These are phyloP conservation scores for Fagus sylvatica DNA, from an alignment of 306 rosid genomes.

Conservation along the genomic window DNA sequence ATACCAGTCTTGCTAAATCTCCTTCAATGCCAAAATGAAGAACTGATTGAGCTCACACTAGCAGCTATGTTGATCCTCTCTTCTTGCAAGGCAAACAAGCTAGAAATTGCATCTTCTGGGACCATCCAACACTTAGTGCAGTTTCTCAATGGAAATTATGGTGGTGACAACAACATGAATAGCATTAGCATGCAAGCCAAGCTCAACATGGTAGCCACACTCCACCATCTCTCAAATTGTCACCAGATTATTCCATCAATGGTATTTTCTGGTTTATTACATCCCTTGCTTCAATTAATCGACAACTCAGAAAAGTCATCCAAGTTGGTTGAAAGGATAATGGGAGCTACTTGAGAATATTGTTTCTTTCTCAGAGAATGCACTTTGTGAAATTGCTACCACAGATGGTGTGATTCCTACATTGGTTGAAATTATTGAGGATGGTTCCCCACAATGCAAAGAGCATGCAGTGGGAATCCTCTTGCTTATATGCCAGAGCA, in stretches of 20 bases:
- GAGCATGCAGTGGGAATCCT: conserved; percentile 70
- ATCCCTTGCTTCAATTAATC: conserved; percentile 49
- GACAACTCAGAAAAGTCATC: conserved; percentile 47
- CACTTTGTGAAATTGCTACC: conserved; percentile 49
- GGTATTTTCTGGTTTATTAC: conserved; percentile 45
- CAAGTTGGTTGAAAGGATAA: conserved; percentile 49
- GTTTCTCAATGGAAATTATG: conserved; percentile 29
- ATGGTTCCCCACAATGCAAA: conserved; percentile 52
- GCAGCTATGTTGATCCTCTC: conserved; percentile 63
- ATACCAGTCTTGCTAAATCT: conserved; percentile 53
- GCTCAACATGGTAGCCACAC: conserved; percentile 68
- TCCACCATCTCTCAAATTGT: conserved; percentile 72
- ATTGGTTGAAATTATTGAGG: conserved; percentile 71
- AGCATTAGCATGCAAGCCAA: conserved; percentile 41
- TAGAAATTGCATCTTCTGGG: conserved; percentile 59
- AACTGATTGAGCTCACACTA: conserved; percentile 44
- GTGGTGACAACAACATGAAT: not conserved
- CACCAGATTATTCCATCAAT: conserved; percentile 49
- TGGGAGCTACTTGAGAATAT: conserved; percentile 56
- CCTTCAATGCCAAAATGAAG: conserved; percentile 49
- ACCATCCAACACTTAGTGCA: conserved; percentile 45
- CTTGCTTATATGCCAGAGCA: conserved; percentile 56
- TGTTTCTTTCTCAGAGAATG: conserved; percentile 49
- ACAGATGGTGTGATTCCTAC: conserved; percentile 40
- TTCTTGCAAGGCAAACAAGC: conserved; percentile 72